Percentiles rank a stretch among this genome's conserved stretches.
phyloP scores from a whole-genome alignment of 2,329 filamentous ascomycete genomes.

The Monosporascus sp. region DNA sequence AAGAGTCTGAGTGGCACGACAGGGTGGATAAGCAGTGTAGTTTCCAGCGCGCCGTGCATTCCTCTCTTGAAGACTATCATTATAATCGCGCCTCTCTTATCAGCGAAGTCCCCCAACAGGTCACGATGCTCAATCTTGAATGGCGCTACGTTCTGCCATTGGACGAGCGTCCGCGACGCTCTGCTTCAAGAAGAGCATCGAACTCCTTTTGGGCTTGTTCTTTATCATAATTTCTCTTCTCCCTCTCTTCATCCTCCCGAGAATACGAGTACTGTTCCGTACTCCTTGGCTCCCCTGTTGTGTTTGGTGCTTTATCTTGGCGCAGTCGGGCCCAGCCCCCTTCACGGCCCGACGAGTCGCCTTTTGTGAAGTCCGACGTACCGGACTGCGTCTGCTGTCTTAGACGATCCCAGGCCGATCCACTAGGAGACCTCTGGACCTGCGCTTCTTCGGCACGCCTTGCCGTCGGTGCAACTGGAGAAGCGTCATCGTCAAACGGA shows the following conservation, averaged over 20 bases:
- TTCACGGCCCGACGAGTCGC: slow-evolving; percentile 25
- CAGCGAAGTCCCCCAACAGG: background rate
- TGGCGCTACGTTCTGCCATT: background rate
- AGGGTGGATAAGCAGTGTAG: no score
- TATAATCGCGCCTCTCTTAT: no score
- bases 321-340: slow-evolving; percentile 20
- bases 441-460: slow-evolving; percentile 16
- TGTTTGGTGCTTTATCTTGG: slow-evolving; percentile 18
- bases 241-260: slow-evolving; percentile 31
- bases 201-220: slow-evolving; percentile 47
- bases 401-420: slow-evolving; percentile 42
- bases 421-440: slow-evolving; percentile 10
- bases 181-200: slow-evolving; percentile 43
- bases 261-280: slow-evolving; percentile 32
- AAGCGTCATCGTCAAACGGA: slow-evolving; percentile 28
- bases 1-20: no score
- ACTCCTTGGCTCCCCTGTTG: slow-evolving; percentile 12
- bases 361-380: slow-evolving; percentile 13
- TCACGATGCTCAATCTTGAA: background rate
- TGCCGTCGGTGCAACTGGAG: slow-evolving; percentile 34
- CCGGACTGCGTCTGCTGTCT: slow-evolving; percentile 30
- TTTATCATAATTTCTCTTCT: slow-evolving; percentile 32
- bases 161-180: slow-evolving; percentile 23
- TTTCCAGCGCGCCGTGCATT: no score
- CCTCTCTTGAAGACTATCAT: no score